Percentiles rank a stretch among this genome's conserved stretches.
Conservation (phyloP, 192 early-diverging fungal genomes). For the Linnemannia elongata region DNA sequence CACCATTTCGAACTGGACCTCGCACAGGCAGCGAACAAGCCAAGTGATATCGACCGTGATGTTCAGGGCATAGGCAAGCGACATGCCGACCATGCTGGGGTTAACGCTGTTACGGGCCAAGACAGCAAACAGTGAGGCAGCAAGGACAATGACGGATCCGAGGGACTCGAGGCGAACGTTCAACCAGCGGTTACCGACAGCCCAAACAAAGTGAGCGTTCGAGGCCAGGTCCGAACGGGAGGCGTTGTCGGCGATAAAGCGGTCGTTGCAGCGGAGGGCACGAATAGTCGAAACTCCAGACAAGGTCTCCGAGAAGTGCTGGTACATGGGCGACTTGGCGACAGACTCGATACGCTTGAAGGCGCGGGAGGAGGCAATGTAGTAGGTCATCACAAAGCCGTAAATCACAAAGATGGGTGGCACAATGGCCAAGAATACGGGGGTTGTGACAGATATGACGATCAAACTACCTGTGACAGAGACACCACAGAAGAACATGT, state of each 20-base stretch:
- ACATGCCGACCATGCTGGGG: slow-evolving; percentile 78
- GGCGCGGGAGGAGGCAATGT: slow-evolving; percentile 74
- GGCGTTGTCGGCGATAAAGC: slow-evolving; percentile 74
- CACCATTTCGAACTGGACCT: slow-evolving; percentile 80
- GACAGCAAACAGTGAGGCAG: slow-evolving; percentile 81
- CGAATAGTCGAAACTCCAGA: slow-evolving; percentile 67
- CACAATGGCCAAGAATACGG: slow-evolving; percentile 58
- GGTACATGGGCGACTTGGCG: slow-evolving; percentile 77
- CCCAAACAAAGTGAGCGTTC: slow-evolving; percentile 54
- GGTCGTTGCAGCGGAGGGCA: slow-evolving; percentile 37
- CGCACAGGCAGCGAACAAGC: slow-evolving; percentile 86
- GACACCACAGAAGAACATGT: slow-evolving; percentile 61
- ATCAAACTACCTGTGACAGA: slow-evolving; percentile 59
- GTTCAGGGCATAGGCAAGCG: slow-evolving; percentile 78
- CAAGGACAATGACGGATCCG: slow-evolving; percentile 83
- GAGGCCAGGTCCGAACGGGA: slow-evolving; percentile 13
- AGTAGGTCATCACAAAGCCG: slow-evolving; percentile 59
- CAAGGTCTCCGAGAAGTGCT: slow-evolving; percentile 67
- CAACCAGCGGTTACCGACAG: slow-evolving; percentile 76
- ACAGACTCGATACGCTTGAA: slow-evolving; percentile 81
- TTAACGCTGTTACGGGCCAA: slow-evolving; percentile 67
- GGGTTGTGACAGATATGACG: slow-evolving; percentile 62
- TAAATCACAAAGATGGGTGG: slow-evolving; percentile 36
- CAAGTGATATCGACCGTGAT: slow-evolving; percentile 86
- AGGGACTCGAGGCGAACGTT: slow-evolving; percentile 84